phyloP scores from a whole-genome alignment of 225 moss, liverwort and hornwort species.

The Marchantia paleacea region DNA sequence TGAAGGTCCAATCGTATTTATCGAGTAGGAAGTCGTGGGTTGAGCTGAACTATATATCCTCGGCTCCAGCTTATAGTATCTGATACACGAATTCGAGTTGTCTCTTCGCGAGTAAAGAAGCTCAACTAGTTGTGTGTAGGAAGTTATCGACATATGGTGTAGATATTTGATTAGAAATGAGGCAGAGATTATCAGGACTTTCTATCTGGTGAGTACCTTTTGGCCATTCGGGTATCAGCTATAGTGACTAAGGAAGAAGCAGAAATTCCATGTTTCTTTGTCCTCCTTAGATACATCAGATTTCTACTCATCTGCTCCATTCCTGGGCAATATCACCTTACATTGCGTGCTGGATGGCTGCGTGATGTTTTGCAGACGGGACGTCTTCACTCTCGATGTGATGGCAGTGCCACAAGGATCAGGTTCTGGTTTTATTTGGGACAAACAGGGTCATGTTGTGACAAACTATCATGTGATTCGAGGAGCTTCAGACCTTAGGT shows the following conservation, averaged over 20 bases:
- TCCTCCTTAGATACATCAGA: neutral
- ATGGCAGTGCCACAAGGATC: conserved; percentile 99
- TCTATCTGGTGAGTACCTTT: no score
- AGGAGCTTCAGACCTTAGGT: conserved; percentile 98
- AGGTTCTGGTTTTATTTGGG: conserved; percentile 99
- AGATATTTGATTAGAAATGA: neutral
- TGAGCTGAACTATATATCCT: no score
- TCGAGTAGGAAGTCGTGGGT: no score
- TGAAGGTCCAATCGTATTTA: no score
- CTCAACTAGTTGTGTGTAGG: no score
- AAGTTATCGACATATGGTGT: neutral
- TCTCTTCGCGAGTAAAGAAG: no score
- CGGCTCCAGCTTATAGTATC: neutral
- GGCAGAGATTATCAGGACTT: neutral
- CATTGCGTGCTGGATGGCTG: neutral
- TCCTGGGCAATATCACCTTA: neutral
- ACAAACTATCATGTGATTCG: conserved; percentile 98
- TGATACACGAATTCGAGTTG: neutral
- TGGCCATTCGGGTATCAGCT: neutral
- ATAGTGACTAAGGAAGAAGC: neutral
- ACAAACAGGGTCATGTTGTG: conserved; percentile 89
- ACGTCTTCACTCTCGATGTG: conserved; percentile 95
- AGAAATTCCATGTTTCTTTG: neutral
- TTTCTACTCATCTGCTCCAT: neutral
- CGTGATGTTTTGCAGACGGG: conserved; percentile 53